Base-by-base conservation (phyloP, 2,329 filamentous ascomycete species). In the Metarhizium sp. region DNA sequence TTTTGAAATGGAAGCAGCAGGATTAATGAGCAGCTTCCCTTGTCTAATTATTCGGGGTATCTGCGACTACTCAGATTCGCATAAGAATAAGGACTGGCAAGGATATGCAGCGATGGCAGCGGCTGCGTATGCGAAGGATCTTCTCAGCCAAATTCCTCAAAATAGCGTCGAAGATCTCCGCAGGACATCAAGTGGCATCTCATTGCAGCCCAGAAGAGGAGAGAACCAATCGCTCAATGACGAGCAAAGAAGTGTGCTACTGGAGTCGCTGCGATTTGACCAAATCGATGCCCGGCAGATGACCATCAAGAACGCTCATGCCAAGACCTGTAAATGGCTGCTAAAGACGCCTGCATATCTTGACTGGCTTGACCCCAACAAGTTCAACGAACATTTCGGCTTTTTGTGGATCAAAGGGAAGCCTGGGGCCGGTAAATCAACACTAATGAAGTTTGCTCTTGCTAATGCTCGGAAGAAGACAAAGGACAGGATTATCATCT, bases 381-480 rank as follows among this genome's bases (percentile, higher is more conserved):
- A 52, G 29, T 25, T 45, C 16, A n/a, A 6, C 40, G 20, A 52
- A 18, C 67, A 74, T 40, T 56, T 66, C 32, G 73, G 73, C 5
- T 69, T 78, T 38, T 58, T 79, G 2, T 78, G 75, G 75, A 73
- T 78, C 49, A 71, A 70, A 51, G 76, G 75, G 4, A 75, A 76
- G 25, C 69, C 73, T 3, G 74, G 74, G 0, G 63, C 69, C 1
- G 73, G 73, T 0, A 79, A 79, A 55, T 79, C 72, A 0, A 76
- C 73, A 0, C 51, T 76, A 3, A 76, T 78, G 71, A 78, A 76
- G 51, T 75, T 72, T 49, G 55, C 51, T 60, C 61, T 13, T 52
- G 59, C 43, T 48, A 40, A 54, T 32, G 30, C 54, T 1, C 59
- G 42, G 47, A 59, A n/a, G 18, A 58, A 52, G 20, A 61, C 57